Evolutionary conservation across 2,329 filamentous ascomycete species (phyloP).

Genomic region (Meredithiella fracta): DNA sequence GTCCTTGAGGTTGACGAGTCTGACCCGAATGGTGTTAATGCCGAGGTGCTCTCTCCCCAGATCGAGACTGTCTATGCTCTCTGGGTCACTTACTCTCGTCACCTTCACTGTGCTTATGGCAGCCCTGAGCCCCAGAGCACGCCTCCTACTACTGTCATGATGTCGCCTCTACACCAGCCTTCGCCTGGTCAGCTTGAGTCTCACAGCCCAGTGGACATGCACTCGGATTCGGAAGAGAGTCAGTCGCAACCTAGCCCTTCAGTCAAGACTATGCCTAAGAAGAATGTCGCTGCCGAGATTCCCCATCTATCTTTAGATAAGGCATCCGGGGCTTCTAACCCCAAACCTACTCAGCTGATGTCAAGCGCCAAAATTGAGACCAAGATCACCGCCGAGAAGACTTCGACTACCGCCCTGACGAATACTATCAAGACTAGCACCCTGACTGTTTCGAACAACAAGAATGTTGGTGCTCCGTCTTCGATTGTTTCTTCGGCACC

Average conservation of each 20-base stretch:
- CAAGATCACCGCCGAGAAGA: too few species aligned
- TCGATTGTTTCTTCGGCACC: neutral
- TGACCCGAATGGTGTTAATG: slow-evolving; percentile 18
- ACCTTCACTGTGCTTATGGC: slow-evolving; percentile 61
- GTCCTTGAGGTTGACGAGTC: slow-evolving; percentile 44
- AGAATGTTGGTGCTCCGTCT: neutral
- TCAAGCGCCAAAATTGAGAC: neutral
- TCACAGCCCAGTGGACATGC: slow-evolving; percentile 12
- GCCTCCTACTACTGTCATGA: slow-evolving; percentile 43
- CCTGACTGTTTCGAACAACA: too few species aligned
- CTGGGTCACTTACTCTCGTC: slow-evolving; percentile 93
- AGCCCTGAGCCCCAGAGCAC: slow-evolving; percentile 36
- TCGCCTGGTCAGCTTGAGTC: slow-evolving; percentile 48
- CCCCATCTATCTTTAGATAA: slow-evolving; percentile 9
- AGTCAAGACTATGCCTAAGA: slow-evolving; percentile 8
- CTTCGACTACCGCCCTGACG: too few species aligned
- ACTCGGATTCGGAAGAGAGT: slow-evolving; percentile 13
- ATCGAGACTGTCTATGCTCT: slow-evolving; percentile 82
- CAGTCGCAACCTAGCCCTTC: slow-evolving; percentile 18
- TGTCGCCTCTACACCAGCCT: slow-evolving; percentile 62
- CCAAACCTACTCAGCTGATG: neutral
- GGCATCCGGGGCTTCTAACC: neutral
- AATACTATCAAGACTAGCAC: too few species aligned
- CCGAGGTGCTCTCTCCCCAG: slow-evolving; percentile 22
- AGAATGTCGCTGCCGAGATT: neutral